Conservation (phyloP, 2,329 filamentous ascomycete species). For the Talaromyces sp. region DNA sequence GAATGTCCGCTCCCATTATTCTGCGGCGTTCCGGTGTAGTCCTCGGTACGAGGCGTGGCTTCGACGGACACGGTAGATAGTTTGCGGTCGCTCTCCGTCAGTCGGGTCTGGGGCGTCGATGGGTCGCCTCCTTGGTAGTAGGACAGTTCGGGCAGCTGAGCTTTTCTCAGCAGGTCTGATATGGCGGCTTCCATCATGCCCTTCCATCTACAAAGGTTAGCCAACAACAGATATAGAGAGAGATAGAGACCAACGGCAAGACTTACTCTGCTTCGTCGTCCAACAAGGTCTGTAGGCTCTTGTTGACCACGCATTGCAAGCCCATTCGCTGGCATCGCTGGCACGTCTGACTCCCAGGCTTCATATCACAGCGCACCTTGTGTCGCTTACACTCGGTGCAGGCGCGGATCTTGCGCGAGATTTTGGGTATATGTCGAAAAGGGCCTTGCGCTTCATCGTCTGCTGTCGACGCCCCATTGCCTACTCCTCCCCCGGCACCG, state of each 20-base stretch:
- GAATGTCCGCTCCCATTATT: slow-evolving; percentile 1
- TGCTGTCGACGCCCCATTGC: slow-evolving; percentile 14
- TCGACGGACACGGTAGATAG: slow-evolving; percentile 29
- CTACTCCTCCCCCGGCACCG: slow-evolving; percentile 11
- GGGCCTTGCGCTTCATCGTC: slow-evolving; percentile 24
- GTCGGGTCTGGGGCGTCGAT: slow-evolving; percentile 19
- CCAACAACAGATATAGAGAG: slow-evolving; percentile 9
- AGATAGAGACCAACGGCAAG: not conserved
- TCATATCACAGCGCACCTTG: slow-evolving; percentile 52
- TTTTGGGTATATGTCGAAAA: slow-evolving; percentile 31
- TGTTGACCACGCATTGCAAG: slow-evolving; percentile 48
- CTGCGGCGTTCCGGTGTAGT: slow-evolving; percentile 13
- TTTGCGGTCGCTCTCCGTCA: slow-evolving; percentile 27
- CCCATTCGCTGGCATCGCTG: slow-evolving; percentile 46
- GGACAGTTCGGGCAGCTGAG: slow-evolving; percentile 31
- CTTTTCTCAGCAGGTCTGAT: slow-evolving; percentile 32
- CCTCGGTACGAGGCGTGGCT: slow-evolving; percentile 16
- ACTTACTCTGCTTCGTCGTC: slow-evolving; percentile 44
- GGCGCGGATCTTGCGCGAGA: slow-evolving; percentile 43
- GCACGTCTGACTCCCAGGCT: slow-evolving; percentile 43
- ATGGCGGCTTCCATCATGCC: slow-evolving; percentile 33
- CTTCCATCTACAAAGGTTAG: slow-evolving; percentile 29
- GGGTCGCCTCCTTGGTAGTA: slow-evolving; percentile 30
- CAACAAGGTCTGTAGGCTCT: slow-evolving; percentile 46
- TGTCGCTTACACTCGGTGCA: slow-evolving; percentile 51